Percentiles rank a stretch among this genome's conserved stretches.
phyloP scores from a whole-genome alignment of 257 asterid genomes.

The Fraxinus cuspidata region DNA sequence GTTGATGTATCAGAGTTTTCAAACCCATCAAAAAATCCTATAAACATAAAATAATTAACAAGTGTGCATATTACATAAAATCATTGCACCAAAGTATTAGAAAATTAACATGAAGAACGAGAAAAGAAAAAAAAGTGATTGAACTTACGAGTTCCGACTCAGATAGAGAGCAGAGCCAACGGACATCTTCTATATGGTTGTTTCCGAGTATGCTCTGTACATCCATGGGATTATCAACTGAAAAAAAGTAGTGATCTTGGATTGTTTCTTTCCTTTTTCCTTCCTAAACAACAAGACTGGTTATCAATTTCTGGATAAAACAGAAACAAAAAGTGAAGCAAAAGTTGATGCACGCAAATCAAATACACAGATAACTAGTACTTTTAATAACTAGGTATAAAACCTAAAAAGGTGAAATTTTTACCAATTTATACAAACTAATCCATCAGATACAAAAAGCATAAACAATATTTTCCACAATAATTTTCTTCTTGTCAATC shows the following conservation, averaged over 20 bases:
- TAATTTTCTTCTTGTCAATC: background rate
- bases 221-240: conserved; percentile 9
- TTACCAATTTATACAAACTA: background rate
- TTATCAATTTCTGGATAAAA: background rate
- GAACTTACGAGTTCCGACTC: conserved; percentile 70
- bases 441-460: background rate
- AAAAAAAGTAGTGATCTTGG: background rate
- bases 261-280: background rate
- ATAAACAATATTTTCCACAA: background rate
- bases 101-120: background rate
- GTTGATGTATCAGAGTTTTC: conserved; percentile 55
- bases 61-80: background rate
- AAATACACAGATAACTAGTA: background rate
- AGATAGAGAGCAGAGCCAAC: conserved; percentile 78
- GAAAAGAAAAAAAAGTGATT: background rate
- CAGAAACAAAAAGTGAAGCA: background rate
- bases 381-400: background rate
- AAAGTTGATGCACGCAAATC: background rate
- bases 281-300: background rate
- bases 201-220: conserved; percentile 24
- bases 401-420: background rate
- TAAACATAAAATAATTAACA: conserved; percentile 4
- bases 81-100: background rate
- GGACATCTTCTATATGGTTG: conserved; percentile 65
- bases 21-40: conserved; percentile 67